phyloP scores from a whole-genome alignment of 1,284 basidiomycete genomes.

The Ceratobasidium papillatum region DNA sequence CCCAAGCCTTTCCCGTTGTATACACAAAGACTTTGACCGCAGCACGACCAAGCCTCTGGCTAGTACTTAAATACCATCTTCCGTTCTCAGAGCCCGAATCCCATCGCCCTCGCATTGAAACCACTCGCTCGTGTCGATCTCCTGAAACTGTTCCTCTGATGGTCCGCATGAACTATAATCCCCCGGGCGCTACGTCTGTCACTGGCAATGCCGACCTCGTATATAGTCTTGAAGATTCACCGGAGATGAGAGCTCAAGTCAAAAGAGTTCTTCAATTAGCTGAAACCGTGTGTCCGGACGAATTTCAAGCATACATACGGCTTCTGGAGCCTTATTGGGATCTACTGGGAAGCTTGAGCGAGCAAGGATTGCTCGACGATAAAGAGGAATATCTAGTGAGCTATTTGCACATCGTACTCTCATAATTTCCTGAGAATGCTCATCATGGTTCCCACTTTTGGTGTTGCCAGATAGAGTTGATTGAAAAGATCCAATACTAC shows the following conservation, averaged over 20 bases:
- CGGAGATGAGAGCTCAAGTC: neutral
- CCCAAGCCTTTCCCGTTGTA: neutral
- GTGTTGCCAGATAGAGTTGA: neutral
- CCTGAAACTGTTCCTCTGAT: neutral
- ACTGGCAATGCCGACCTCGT: neutral
- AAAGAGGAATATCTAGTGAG: neutral
- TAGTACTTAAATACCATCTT: neutral
- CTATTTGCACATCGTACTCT: too few species aligned
- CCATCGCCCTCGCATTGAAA: neutral
- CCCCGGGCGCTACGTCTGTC: neutral
- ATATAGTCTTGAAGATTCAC: neutral
- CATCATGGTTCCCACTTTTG: too few species aligned
- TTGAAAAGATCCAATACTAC: neutral
- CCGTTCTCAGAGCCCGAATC: neutral
- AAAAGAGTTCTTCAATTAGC: neutral
- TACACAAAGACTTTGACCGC: neutral
- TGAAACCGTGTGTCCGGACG: neutral
- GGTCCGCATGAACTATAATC: constrained; percentile 16
- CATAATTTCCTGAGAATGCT: too few species aligned
- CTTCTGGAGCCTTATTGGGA: constrained; percentile 1
- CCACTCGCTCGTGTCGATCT: neutral
- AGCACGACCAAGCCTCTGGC: neutral
- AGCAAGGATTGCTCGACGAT: neutral
- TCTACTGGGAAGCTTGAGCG: neutral
- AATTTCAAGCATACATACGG: neutral